These are phyloP conservation scores for Cardiospermum halicacabum DNA, from an alignment of 345 rosid species.

Conservation along the genomic window DNA sequence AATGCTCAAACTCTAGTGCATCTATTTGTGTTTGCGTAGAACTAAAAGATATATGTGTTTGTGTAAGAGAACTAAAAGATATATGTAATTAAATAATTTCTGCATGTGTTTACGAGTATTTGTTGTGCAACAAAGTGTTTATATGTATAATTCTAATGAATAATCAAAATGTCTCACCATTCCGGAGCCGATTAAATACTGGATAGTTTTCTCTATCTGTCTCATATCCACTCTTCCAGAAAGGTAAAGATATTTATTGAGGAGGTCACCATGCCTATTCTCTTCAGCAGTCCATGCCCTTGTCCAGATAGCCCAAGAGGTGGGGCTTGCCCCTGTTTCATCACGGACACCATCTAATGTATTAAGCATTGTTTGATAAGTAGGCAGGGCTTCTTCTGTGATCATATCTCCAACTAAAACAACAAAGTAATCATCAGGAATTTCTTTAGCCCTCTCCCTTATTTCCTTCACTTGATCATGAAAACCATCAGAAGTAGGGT, in stretches of 20 bases:
- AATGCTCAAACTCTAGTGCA: too few species aligned
- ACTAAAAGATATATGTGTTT: background rate
- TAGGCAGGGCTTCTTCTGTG: constrained; percentile 59
- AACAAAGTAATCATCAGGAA: constrained; percentile 82
- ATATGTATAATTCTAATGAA: background rate
- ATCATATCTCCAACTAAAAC: constrained; percentile 56
- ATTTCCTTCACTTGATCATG: constrained; percentile 77
- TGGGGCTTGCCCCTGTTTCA: constrained; percentile 63
- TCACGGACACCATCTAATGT: constrained; percentile 48
- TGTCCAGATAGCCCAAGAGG: constrained; percentile 69
- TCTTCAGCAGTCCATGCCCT: constrained; percentile 82
- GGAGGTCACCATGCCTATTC: constrained; percentile 73
- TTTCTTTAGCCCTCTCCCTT: constrained; percentile 70
- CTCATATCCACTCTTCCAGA: constrained; percentile 68
- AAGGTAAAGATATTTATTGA: constrained; percentile 65
- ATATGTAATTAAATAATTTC: background rate
- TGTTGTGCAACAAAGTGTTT: background rate
- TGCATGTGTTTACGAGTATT: background rate
- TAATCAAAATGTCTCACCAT: constrained; percentile 44
- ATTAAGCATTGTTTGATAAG: constrained; percentile 49
- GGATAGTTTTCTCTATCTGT: constrained; percentile 68
- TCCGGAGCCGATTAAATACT: constrained; percentile 67
- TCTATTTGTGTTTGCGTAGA: background rate
- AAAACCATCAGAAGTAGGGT: constrained; percentile 75
- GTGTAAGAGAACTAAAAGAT: background rate